These are phyloP conservation scores for Kuraishia borneana DNA, from an alignment of 805 yeast genomes.

Conservation along the genomic window DNA sequence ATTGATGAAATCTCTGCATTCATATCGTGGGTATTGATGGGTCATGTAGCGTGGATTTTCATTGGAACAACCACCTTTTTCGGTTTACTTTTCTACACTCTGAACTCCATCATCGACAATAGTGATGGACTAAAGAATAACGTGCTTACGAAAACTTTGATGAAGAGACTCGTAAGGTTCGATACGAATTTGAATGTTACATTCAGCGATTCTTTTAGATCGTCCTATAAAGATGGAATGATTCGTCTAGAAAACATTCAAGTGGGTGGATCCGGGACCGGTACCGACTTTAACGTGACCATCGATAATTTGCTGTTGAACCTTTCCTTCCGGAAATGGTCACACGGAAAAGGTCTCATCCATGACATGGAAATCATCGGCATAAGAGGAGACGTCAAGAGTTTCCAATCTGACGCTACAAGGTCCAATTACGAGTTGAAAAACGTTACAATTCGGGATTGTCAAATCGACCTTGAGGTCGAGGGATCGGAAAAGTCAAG, in stretches of 20 bases:
- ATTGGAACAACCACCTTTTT: slow-evolving; percentile 50
- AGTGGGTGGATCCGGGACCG: slow-evolving; percentile 3
- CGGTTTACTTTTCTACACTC: slow-evolving; percentile 31
- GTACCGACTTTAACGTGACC: slow-evolving; percentile 18
- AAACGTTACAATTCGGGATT: slow-evolving; percentile 37
- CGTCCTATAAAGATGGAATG: slow-evolving; percentile 38
- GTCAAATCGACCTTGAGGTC: slow-evolving; percentile 21
- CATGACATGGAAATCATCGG: slow-evolving; percentile 38
- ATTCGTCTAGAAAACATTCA: slow-evolving; percentile 31
- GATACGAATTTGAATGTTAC: slow-evolving; percentile 19
- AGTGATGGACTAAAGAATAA: slow-evolving; percentile 12
- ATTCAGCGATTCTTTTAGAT: slow-evolving; percentile 22
- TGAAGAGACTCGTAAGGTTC: slow-evolving; percentile 18
- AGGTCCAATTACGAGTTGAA: slow-evolving; percentile 24
- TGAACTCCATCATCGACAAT: slow-evolving; percentile 22
- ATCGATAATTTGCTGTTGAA: slow-evolving; percentile 32
- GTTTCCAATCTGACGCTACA: slow-evolving; percentile 1
- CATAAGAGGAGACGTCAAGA: slow-evolving; percentile 23
- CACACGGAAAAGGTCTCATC: slow-evolving; percentile 41
- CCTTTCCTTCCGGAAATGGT: slow-evolving; percentile 42
- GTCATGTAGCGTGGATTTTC: slow-evolving; percentile 40
- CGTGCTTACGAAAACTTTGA: slow-evolving; percentile 13
- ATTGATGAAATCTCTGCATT: slow-evolving; percentile 43
- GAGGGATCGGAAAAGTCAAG: slow-evolving; percentile 18
- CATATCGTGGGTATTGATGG: slow-evolving; percentile 47